Conservation (phyloP, 768 basidiomycete genomes). For the Saitozyma sp. region DNA sequence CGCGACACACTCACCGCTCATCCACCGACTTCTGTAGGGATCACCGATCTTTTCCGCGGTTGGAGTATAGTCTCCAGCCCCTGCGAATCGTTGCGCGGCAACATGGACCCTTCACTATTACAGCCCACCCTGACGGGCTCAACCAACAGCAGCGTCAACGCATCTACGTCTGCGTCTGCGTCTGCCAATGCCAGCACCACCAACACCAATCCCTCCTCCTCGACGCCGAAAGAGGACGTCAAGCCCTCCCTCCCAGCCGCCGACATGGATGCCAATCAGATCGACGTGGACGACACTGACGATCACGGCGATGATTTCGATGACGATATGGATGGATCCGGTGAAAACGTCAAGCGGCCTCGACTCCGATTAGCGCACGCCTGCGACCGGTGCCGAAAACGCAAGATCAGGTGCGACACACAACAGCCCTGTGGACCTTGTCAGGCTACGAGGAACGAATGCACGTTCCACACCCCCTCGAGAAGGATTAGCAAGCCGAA, state of each 20-base stretch:
- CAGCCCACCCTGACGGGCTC: neutral
- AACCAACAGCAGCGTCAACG: neutral
- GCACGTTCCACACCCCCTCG: conserved; percentile 53
- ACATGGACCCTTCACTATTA: neutral
- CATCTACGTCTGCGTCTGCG: neutral
- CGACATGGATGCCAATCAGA: neutral
- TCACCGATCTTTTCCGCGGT: no score
- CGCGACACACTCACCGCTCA: no score
- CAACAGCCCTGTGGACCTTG: conserved; percentile 52
- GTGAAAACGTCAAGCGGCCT: conserved; percentile 38
- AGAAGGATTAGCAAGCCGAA: conserved; percentile 42
- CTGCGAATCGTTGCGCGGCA: no score
- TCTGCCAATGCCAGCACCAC: neutral
- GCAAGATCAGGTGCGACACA: conserved; percentile 51
- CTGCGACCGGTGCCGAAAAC: conserved; percentile 42
- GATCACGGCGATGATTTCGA: neutral
- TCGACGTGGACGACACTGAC: neutral
- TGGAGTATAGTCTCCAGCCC: no score
- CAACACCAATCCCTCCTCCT: neutral
- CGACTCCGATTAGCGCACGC: conserved; percentile 46
- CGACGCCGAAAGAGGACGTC: neutral
- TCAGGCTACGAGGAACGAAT: conserved; percentile 45
- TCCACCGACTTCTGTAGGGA: no score
- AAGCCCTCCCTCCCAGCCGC: neutral
- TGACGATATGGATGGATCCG: neutral